Conservation (phyloP, 2,329 filamentous ascomycete species). For the Beauveria pseudobassiana region DNA sequence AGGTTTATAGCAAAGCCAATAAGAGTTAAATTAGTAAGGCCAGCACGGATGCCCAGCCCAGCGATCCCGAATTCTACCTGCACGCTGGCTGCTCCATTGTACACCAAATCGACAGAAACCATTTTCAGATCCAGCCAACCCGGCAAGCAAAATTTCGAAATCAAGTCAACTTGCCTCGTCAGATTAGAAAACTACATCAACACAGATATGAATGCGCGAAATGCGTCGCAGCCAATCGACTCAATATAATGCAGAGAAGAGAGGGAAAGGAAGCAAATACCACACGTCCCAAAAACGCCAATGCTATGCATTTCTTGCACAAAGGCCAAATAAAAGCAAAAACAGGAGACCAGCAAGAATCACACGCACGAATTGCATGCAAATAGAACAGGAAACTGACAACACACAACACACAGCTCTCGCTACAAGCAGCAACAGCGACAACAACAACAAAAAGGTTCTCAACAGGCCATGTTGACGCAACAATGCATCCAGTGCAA, state of each 20-base stretch:
- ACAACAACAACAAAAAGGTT: neutral
- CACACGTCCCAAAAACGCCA: slow-evolving; percentile 1
- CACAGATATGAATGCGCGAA: neutral
- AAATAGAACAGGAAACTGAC: neutral
- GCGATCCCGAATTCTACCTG: neutral
- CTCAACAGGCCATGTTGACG: neutral
- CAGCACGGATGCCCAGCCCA: neutral
- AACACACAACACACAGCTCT: neutral
- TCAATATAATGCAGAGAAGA: neutral
- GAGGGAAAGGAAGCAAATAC: neutral
- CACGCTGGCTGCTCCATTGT: neutral
- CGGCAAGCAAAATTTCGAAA: neutral
- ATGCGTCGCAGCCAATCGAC: neutral
- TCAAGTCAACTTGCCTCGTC: slow-evolving; percentile 2
- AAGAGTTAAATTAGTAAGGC: slow-evolving; percentile 1
- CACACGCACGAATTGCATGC: neutral
- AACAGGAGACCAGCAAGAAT: neutral
- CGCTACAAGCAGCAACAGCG: neutral
- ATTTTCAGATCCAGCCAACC: slow-evolving; percentile 3
- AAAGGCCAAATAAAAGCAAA: neutral
- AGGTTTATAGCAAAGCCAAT: neutral
- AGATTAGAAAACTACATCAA: neutral
- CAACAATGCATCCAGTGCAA: neutral
- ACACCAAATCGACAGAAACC: slow-evolving; percentile 3
- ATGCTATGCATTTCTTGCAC: slow-evolving; percentile 4